Percentiles rank a stretch among this genome's conserved stretches.
Conservation (phyloP, 441 rosid species). For the Pelargonium myrrhifolium region DNA sequence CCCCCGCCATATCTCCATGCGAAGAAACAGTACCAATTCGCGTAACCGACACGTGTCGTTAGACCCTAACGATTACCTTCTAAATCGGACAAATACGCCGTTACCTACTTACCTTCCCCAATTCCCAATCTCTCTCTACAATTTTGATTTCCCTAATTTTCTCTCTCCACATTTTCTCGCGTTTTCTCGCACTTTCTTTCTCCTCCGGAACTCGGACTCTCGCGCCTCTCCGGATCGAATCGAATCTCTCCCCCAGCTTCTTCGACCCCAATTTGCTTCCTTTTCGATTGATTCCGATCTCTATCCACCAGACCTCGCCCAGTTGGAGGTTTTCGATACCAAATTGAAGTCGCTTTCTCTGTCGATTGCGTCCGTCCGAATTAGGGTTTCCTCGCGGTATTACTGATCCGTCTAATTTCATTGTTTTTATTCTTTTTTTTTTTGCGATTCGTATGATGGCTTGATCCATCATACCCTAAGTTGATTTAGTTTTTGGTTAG, state of each 20-base stretch:
- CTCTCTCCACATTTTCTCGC: background rate
- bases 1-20: background rate
- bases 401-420: background rate
- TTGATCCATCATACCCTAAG: background rate
- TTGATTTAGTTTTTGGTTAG: conserved; percentile 26
- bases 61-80: background rate
- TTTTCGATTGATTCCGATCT: background rate
- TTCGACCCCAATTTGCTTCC: background rate
- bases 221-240: background rate
- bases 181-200: background rate
- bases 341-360: conserved; percentile 14
- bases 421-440: background rate
- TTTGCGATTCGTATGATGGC: background rate
- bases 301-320: background rate
- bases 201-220: too few species aligned
- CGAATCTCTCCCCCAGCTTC: background rate
- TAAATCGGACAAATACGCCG: background rate
- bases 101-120: background rate
- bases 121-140: background rate
- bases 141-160: background rate
- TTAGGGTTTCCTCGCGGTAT: conserved; percentile 25
- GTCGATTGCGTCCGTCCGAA: conserved; percentile 34
- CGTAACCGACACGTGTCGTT: background rate
- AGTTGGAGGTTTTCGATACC: background rate
- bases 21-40: background rate